Evolutionary conservation across 2,329 filamentous ascomycete genomes (phyloP), one percentile per base, ranked within the genome.

Genomic region (Bertia moriformis): DNA sequence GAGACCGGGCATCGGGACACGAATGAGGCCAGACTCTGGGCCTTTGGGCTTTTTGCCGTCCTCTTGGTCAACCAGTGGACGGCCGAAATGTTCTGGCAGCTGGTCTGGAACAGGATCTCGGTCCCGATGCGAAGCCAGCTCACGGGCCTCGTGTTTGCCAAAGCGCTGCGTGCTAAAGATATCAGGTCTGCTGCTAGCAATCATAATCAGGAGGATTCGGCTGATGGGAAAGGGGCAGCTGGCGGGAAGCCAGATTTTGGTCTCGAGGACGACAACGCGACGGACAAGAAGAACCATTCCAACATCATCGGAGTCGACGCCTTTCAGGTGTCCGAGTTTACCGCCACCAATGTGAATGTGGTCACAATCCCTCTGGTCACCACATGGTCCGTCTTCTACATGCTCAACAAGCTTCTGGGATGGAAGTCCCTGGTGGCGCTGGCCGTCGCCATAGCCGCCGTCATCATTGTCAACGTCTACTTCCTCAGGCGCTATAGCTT

Each of bases 391-490:
- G 50, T 57, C 14, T 84, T 88, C 47, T n/a, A n/a, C n/a, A n/a
- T n/a, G n/a, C 59, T 89, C 14, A 52, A 74, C n/a, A 62, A 69
- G 15, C 66, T 89, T 3, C 71, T 89, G 14, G 83, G 83, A 4
- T 87, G 79, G 78, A 64, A 73, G 43, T 68, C 78, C 2, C 67
- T 86, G 13, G 53, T 75, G 3, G 71, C 75, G 1, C 79, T 82
- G 62, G 53, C 71, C 2, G 50, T 81, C 27, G 71, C 81, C 19
- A 69, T 76, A 30, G 83, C 83, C 0, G 44, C 83, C 43, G 88
- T 87, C 48, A 67, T 78, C 19, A 73, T 68, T 45, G 73, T 74
- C 42, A 73, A 79, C 24, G 82, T 70, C 50, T 62, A 63, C 14
- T 84, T 85, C 49, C 62, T 77, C 1, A 63, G 60, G 17, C 70